A percentile compares a stretch with the other conserved stretches of the same genome.
phyloP scores from a whole-genome alignment of 305 asterid species.

The Petunia hybrid region DNA sequence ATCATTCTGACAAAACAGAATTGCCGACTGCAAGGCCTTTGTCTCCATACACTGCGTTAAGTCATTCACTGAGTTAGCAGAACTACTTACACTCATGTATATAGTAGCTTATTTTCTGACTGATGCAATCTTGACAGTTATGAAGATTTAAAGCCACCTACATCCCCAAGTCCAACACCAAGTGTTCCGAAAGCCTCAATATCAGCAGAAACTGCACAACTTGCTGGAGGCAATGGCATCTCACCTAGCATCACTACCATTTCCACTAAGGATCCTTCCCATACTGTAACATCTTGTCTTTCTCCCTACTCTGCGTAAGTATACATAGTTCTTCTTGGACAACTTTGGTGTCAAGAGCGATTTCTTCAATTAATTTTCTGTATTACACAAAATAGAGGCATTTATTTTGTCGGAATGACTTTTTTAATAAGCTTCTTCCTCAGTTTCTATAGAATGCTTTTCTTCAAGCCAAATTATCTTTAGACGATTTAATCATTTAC shows the following conservation, averaged over 20 bases:
- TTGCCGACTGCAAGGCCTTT: constrained; percentile 18
- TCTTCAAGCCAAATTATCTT: not conserved
- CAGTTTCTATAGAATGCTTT: not conserved
- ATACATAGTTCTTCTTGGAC: not conserved
- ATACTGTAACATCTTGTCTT: constrained; percentile 33
- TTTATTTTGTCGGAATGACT: not conserved
- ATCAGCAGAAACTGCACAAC: constrained; percentile 38
- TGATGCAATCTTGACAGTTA: constrained; percentile 48
- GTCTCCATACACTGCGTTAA: constrained; percentile 36
- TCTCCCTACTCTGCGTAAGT: constrained; percentile 54
- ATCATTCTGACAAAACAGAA: constrained; percentile 6
- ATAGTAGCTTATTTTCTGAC: constrained; percentile 9
- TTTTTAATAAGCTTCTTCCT: not conserved
- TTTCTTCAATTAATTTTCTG: not conserved
- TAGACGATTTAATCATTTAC: not conserved
- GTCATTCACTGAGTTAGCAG: constrained; percentile 25
- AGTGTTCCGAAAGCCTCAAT: constrained; percentile 50
- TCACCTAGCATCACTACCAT: constrained; percentile 22
- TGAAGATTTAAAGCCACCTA: constrained; percentile 78
- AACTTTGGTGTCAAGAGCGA: not conserved
- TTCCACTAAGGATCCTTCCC: constrained; percentile 36
- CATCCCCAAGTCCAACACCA: constrained; percentile 74
- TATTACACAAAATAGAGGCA: not conserved
- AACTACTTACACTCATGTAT: not conserved
- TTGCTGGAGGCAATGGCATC: constrained; percentile 23